Evolutionary conservation across 176 grass and related monocot genomes (phyloP), one percentile per base, ranked within the genome.

Genomic region (Triticum timopheevii): DNA sequence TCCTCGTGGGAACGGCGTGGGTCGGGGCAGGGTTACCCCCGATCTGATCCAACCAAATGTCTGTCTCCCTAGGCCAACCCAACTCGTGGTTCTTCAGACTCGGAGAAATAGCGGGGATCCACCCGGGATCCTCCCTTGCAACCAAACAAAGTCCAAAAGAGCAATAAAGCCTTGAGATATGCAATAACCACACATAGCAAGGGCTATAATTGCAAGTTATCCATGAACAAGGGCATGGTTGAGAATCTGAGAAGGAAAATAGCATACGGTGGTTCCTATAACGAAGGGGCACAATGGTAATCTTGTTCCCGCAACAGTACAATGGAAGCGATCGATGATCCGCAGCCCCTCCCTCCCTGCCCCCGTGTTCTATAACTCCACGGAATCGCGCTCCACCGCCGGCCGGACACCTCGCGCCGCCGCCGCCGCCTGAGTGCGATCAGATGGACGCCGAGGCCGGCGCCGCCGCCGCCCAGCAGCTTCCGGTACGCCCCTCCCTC

Each of bases 391-490:
- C 65, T 23, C 64, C 34, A 49, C 44, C 42, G 64, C 70, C 35
- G 70, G 80, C 34, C 62, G 71, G 86, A 82, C 86, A 73, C 86
- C 69, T 56, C 58, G 33, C 70, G 69, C 45, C 80, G 80, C 81
- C 30, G 80, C 80, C 31, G 65, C 47, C 52, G 40, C 71, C 56
- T 75, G 71, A 63, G 38, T 50, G 39, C 62, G 28, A 78, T 52
- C 75, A 22, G n/a, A 79, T 86, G 84, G 84, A 86, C 84, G 75
- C 84, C 78, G 88, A 90, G 83, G 77, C 83, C 61, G 88, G 83
- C 68, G 44, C 64, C 59, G 70, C 62, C 69, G 69, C 30, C 83
- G 25, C 78, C 62, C 78, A 82, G 61, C 78, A 77, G 62, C 83
- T 81, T 28, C 83, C 82, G 88, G 88, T 90, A 85, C 4, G 44